Evolutionary conservation across 352 stramenopile species (phyloP).

Genomic region (Phytopythium delawarense): DNA sequence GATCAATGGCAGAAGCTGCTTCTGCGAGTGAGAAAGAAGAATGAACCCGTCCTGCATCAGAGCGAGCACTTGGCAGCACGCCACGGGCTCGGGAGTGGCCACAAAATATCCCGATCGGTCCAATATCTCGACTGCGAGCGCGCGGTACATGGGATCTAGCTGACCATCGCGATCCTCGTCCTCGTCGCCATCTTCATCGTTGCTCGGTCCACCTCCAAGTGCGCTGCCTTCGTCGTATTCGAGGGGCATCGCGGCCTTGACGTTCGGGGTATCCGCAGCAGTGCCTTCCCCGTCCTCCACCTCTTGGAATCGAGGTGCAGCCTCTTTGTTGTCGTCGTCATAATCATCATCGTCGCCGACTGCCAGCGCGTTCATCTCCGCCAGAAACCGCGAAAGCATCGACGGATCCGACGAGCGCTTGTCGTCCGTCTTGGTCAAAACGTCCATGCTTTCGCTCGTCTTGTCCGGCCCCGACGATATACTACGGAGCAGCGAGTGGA

Average conservation of each 20-base stretch:
- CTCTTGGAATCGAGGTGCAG: constrained; percentile 13
- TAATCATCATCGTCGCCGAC: constrained; percentile 27
- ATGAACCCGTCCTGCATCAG: constrained; percentile 62
- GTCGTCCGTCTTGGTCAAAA: not conserved
- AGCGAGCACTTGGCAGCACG: constrained; percentile 68
- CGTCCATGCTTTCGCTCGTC: constrained; percentile 5
- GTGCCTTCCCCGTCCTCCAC: constrained; percentile 8
- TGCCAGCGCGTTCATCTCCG: constrained; percentile 57
- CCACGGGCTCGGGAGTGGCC: constrained; percentile 55
- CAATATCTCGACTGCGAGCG: constrained; percentile 68
- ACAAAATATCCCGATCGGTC: constrained; percentile 77
- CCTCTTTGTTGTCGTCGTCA: constrained; percentile 16
- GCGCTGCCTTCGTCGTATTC: constrained; percentile 43
- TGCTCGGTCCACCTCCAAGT: constrained; percentile 6
- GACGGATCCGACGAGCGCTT: constrained; percentile 8
- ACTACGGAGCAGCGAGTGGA: constrained; percentile 51
- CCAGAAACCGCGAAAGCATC: constrained; percentile 46
- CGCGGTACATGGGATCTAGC: constrained; percentile 28
- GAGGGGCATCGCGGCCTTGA: constrained; percentile 68
- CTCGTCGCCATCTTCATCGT: constrained; percentile 19
- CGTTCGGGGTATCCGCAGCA: constrained; percentile 13
- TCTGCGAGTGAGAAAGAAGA: constrained; percentile 36
- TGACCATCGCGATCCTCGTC: constrained; percentile 15
- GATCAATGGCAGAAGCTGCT: constrained; percentile 68
- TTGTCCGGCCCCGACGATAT: constrained; percentile 25